These are phyloP conservation scores for Saccharomyces hybrid DNA, from an alignment of 1,139 yeast genomes.

Conservation along the genomic window DNA sequence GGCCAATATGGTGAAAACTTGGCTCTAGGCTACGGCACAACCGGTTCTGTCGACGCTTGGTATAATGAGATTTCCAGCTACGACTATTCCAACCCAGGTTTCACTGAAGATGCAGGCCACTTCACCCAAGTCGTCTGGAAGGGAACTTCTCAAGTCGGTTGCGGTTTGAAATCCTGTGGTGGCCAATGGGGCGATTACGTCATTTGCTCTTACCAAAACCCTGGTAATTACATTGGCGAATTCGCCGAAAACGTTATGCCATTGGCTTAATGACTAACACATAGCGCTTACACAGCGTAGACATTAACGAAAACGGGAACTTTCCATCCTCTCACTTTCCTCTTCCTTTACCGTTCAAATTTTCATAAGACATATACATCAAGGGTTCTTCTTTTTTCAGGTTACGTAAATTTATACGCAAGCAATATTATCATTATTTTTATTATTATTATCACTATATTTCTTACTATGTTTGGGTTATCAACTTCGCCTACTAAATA, in stretches of 20 bases:
- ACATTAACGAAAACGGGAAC: not conserved
- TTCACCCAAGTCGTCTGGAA: constrained; percentile 70
- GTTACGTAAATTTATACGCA: not conserved
- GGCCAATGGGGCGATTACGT: constrained; percentile 45
- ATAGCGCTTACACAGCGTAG: not conserved
- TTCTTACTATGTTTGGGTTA: no score
- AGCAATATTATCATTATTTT: not conserved
- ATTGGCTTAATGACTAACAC: constrained; percentile 8
- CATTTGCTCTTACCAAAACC: constrained; percentile 56
- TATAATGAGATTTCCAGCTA: constrained; percentile 50
- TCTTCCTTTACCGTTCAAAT: not conserved
- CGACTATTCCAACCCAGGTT: constrained; percentile 34
- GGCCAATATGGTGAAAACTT: constrained; percentile 55
- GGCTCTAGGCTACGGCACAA: constrained; percentile 43
- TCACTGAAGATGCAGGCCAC: constrained; percentile 44
- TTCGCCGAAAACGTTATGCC: constrained; percentile 47
- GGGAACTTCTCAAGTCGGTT: constrained; percentile 47
- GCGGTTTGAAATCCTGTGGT: constrained; percentile 50
- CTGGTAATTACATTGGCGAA: constrained; percentile 45
- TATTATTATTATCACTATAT: no score
- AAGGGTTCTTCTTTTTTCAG: not conserved
- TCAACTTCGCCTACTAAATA: no score
- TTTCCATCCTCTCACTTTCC: not conserved
- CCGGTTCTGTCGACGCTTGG: constrained; percentile 53
- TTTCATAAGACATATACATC: not conserved